Conservation (phyloP, 2,329 filamentous ascomycete genomes). For the Cordyceps farinosa region DNA sequence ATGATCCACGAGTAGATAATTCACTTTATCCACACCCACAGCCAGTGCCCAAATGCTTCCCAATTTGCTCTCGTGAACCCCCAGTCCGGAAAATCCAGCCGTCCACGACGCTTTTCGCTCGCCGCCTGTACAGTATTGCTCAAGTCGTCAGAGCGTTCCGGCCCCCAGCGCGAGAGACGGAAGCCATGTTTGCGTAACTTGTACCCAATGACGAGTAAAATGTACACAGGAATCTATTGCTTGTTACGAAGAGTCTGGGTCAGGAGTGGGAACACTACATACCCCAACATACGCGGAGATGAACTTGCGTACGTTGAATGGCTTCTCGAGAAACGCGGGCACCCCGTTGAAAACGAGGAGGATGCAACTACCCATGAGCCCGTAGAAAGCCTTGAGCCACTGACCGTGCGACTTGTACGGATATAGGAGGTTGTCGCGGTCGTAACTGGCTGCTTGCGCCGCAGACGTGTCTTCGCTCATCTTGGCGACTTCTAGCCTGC, state of each 20-base stretch:
- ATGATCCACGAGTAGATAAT: too few relatives aligned
- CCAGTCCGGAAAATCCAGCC: conserved; percentile 34
- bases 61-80: conserved; percentile 32
- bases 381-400: conserved; percentile 37
- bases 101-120: conserved; percentile 32
- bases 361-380: conserved; percentile 31
- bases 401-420: conserved; percentile 39
- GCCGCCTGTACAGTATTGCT: conserved; percentile 35
- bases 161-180: conserved; percentile 31
- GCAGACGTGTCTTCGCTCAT: conserved; percentile 37
- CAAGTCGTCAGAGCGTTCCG: conserved; percentile 35
- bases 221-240: conserved; percentile 33
- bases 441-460: conserved; percentile 31
- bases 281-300: conserved; percentile 39
- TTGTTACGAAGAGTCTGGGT: not conserved
- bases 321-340: conserved; percentile 30
- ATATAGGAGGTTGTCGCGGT: conserved; percentile 34
- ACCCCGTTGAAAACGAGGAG: conserved; percentile 36
- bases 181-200: conserved; percentile 37
- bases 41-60: conserved; percentile 29
- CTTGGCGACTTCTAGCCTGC: conserved; percentile 37
- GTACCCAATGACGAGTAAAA: conserved; percentile 36
- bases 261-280: conserved; percentile 21
- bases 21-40: conserved; percentile 39
- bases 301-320: conserved; percentile 35